These are phyloP conservation scores for Fusarium sp. DNA, from an alignment of 2,329 filamentous ascomycete genomes.

Conservation along the genomic window DNA sequence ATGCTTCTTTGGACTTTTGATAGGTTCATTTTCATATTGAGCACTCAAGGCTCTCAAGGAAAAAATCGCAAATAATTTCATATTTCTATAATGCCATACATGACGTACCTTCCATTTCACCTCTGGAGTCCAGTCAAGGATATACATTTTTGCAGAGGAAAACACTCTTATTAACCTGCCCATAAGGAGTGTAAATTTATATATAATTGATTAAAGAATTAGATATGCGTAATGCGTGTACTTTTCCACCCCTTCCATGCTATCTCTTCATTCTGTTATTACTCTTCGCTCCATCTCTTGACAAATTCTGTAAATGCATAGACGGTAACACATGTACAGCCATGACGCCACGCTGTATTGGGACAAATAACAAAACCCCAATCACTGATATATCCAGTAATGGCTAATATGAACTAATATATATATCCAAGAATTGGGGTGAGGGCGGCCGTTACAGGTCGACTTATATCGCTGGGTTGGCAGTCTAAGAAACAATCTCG, in stretches of 20 bases:
- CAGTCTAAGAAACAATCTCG: background rate
- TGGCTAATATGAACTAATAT: background rate
- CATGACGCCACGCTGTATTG: conserved; percentile 30
- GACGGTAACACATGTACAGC: conserved; percentile 1
- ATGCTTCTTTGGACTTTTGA: conserved; percentile 47
- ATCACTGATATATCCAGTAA: background rate
- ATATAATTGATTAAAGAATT: conserved; percentile 7
- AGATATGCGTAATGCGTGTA: background rate
- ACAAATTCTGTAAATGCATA: conserved; percentile 11
- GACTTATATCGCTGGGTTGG: background rate
- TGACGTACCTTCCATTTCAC: too few species aligned
- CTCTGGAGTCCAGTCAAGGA: background rate
- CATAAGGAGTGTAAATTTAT: background rate
- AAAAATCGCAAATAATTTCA: background rate
- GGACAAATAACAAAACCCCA: background rate
- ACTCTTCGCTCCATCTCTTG: background rate
- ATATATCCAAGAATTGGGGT: background rate
- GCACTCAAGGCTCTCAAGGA: background rate
- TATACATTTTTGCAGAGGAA: background rate
- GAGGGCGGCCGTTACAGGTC: background rate
- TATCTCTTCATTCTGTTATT: conserved; percentile 13
- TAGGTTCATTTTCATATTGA: background rate
- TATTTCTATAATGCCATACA: background rate
- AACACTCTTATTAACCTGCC: background rate
- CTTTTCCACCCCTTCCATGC: conserved; percentile 14